Percentiles rank a stretch among this genome's conserved stretches.
Evolutionary conservation across 2,329 filamentous ascomycete genomes (phyloP).

Genomic region (Ilyonectria robusta): DNA sequence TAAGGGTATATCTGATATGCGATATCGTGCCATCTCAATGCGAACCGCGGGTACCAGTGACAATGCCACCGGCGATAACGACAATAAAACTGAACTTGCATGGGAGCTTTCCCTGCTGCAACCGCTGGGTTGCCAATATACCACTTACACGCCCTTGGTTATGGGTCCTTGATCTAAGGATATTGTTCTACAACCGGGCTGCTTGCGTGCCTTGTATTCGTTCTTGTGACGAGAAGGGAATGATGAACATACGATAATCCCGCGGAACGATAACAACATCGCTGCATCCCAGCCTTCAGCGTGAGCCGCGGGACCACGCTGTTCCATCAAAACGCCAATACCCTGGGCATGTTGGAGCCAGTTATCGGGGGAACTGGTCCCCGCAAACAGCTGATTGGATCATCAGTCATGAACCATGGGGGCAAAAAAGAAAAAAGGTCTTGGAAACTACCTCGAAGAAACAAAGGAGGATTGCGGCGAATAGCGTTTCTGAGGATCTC

Average conservation of each 20-base stretch:
- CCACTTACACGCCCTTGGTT: slow-evolving; percentile 13
- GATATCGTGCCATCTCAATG: slow-evolving; percentile 47
- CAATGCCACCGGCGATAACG: slow-evolving; percentile 15
- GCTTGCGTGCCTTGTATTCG: background rate
- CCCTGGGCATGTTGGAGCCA: slow-evolving; percentile 59
- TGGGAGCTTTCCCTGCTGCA: slow-evolving; percentile 11
- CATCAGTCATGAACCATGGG: slow-evolving; percentile 30
- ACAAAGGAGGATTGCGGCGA: slow-evolving; percentile 57
- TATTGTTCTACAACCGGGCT: background rate
- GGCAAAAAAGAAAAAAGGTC: background rate
- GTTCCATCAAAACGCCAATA: slow-evolving; percentile 55
- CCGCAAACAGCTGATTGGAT: slow-evolving; percentile 56
- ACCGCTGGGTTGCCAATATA: slow-evolving; percentile 16
- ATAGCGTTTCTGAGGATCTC: slow-evolving; percentile 58
- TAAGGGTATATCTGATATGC: slow-evolving; percentile 45
- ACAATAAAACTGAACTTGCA: slow-evolving; percentile 1
- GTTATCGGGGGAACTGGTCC: slow-evolving; percentile 53
- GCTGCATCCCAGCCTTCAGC: slow-evolving; percentile 53
- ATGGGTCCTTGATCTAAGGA: slow-evolving; percentile 7
- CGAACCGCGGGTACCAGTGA: slow-evolving; percentile 24
- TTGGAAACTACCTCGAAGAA: slow-evolving; percentile 54
- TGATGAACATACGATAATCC: slow-evolving; percentile 51
- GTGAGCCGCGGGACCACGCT: slow-evolving; percentile 55
- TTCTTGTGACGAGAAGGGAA: slow-evolving; percentile 8
- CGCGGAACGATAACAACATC: slow-evolving; percentile 56